Percentiles rank a stretch among this genome's conserved stretches.
Evolutionary conservation across 306 rosid species (phyloP).

Genomic region (Luffa acutangula): DNA sequence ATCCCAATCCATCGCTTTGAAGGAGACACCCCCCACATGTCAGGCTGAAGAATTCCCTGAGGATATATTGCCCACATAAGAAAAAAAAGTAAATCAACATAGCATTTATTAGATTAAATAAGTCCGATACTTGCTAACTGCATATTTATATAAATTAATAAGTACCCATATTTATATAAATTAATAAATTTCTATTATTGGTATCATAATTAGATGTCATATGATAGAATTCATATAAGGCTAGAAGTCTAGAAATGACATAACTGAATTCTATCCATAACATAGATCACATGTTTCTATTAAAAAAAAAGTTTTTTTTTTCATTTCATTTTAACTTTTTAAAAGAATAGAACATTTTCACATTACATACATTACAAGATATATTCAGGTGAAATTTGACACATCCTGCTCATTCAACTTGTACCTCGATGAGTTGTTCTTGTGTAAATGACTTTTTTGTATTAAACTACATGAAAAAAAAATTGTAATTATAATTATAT

Average conservation of each 20-base stretch:
- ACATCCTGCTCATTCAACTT: too few species aligned
- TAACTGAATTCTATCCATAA: background rate
- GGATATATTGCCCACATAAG: slow-evolving; percentile 8
- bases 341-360: background rate
- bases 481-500: too few species aligned
- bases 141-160: background rate
- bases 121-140: background rate
- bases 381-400: too few species aligned
- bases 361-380: slow-evolving; percentile 40
- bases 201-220: background rate
- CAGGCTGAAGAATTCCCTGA: slow-evolving; percentile 84
- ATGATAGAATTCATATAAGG: background rate
- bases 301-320: background rate
- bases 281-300: background rate
- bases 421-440: too few species aligned
- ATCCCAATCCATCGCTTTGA: slow-evolving; percentile 67
- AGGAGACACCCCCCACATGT: slow-evolving; percentile 77
- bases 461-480: too few species aligned
- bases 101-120: background rate
- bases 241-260: background rate
- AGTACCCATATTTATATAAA: too few species aligned
- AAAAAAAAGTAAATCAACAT: background rate
- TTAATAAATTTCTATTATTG: background rate
- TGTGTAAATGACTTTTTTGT: too few species aligned
- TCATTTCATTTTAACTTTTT: background rate